Conservation (phyloP, 208 protist genomes). For the Trypanosoma mega region DNA sequence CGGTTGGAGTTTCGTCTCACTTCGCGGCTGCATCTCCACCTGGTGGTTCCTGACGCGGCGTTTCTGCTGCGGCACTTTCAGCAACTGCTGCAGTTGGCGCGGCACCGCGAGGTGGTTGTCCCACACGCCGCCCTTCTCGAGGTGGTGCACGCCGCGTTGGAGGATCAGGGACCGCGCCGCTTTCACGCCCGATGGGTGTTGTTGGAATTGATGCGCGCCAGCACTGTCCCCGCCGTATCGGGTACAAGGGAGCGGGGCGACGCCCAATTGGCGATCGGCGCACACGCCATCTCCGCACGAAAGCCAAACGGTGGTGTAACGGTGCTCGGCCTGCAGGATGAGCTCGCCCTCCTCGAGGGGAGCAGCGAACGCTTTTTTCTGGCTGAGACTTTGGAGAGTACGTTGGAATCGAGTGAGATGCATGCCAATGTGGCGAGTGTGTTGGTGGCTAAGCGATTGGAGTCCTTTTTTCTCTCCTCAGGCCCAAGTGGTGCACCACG, state of each 20-base stretch:
- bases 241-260: no score
- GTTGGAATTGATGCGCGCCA: conserved; percentile 51
- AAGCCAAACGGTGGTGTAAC: conserved; percentile 52
- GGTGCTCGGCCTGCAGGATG: conserved; percentile 73
- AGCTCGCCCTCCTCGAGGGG: conserved; percentile 62
- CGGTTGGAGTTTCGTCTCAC: conserved; percentile 36
- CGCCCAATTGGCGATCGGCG: no score
- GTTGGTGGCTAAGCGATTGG: conserved; percentile 60
- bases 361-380: conserved; percentile 57
- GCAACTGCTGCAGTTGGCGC: conserved; percentile 59
- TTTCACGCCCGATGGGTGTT: conserved; percentile 70
- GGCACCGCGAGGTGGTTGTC: conserved; percentile 75
- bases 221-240: conserved; percentile 22
- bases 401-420: neutral
- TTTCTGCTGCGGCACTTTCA: conserved; percentile 54
- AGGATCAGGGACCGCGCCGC: conserved; percentile 36
- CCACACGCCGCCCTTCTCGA: conserved; percentile 73
- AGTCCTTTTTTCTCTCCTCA: conserved; percentile 26
- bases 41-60: conserved; percentile 70
- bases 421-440: conserved; percentile 17
- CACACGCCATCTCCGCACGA: no score
- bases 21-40: conserved; percentile 50
- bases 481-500: neutral
- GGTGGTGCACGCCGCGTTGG: conserved; percentile 38
- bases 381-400: conserved; percentile 13